Evolutionary conservation across 441 rosid species (phyloP), one percentile per base, ranked within the genome.

Genomic region (Biscutella laevigata): DNA sequence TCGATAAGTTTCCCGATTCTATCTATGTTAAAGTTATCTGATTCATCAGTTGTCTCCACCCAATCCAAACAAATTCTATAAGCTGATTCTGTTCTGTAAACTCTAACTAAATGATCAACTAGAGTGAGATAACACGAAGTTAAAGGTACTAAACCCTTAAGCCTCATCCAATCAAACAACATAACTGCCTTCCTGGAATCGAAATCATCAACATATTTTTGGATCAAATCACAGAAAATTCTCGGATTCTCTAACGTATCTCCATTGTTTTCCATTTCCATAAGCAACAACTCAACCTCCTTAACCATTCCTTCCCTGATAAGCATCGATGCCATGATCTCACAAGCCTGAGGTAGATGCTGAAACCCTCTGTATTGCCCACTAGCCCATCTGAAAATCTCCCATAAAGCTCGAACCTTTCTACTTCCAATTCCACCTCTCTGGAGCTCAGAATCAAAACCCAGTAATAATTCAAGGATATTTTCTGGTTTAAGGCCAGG

Each of bases 341-440:
- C 83, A 52, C 27, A 73, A 12, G 88, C 71, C 22, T 58, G 64
- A 21, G 74, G 73, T 25, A 78, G 68, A 75, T 81, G 90, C 73
- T 69, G 69, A 70, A 81, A 83, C 66, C 76, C 77, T 63, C 53
- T 57, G 49, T 49, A 26, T 29, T 75, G 75, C 46, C 54, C 69
- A 53, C 40, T 43, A 47, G 53, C 80, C 75, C 80, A 78, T 52
- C 65, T 75, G 60, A 85, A 85, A 71, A 83, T 2, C 52, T 62
- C 72, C 89, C 86, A 83, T 47, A 88, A 68, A 70, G 80, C 53
- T 66, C 53, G 78, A 7, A 83, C 77, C 76, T 85, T 85, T 71
- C 35, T 61, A 38, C 59, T 54, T 22, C 41, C 53, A 61, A 68
- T 28, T 20, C 40, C 78, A 61, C 50, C 70, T 58, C 57, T 77